phyloP scores from a whole-genome alignment of 768 basidiomycete species.

The Leucocoprinus leucothites region DNA sequence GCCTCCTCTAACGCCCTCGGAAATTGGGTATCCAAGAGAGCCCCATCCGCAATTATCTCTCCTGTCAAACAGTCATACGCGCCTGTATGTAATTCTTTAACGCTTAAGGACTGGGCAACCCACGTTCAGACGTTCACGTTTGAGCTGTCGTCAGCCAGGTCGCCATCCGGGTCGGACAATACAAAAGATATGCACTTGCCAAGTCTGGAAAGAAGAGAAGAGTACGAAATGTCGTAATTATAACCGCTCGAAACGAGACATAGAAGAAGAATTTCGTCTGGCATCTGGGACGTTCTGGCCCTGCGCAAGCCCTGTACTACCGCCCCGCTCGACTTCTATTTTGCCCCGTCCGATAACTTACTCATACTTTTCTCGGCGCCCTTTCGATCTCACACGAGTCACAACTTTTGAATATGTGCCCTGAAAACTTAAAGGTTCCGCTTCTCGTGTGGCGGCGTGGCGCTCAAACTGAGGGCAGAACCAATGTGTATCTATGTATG shows the following conservation, averaged over 20 bases:
- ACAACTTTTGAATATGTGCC: neutral
- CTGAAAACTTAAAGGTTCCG: too few species aligned
- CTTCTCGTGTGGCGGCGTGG: too few species aligned
- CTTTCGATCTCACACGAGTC: too few species aligned
- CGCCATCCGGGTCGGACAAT: slow-evolving; percentile 11
- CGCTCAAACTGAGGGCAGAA: too few species aligned
- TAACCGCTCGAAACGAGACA: neutral
- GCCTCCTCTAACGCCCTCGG: neutral
- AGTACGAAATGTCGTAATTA: neutral
- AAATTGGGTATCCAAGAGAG: neutral
- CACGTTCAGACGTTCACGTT: neutral
- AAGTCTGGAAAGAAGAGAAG: neutral
- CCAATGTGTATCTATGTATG: too few species aligned
- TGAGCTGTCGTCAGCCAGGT: neutral
- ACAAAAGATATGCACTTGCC: neutral
- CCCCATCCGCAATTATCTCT: neutral
- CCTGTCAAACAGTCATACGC: neutral
- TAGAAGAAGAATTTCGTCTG: neutral
- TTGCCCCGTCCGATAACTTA: neutral
- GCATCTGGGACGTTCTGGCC: neutral
- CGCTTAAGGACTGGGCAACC: too few species aligned
- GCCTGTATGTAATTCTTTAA: neutral
- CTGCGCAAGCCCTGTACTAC: neutral
- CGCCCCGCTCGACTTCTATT: neutral
- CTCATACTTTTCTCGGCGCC: neutral